Evolutionary conservation across 495 filamentous ascomycete species (phyloP), one percentile per base, ranked within the genome.

Genomic region (Xylaria castorea): DNA sequence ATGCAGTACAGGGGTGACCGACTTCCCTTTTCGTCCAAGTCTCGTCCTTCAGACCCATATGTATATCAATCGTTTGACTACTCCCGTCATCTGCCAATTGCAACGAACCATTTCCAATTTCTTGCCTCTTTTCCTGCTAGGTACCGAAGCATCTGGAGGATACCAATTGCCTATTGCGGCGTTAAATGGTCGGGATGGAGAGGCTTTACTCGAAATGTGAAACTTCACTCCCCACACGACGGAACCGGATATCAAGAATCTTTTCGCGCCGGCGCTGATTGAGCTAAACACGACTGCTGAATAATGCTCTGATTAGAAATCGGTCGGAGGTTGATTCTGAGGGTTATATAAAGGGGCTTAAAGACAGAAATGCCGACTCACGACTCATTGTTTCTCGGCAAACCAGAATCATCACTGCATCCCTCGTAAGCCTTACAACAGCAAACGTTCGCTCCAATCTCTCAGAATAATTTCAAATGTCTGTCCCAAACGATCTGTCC

Each of bases 401-500:
- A 63, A 63, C 55, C 40, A 22, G 36, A 70, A 46, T 70, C 57
- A 48, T 61, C 40, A 63, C 58, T 64, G 6, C 42, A 55, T 55
- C 63, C 69, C 44, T 42, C 58, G n/a, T 22, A 36, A 71, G 69
- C 69, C 20, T 42, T 42, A 71, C 44, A 64, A 55, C 30, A 71
- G 44, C 32, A 71, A 71, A 64, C 58, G 8, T 64, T 42, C 57
- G 30, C 58, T 40, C 44, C 68, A 46, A 46, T 18, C 30, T 38
- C 22, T 63, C 50, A 22, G 58, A 38, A 38, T 38, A 38, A 38
- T 22, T 61, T 12, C 16, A 61, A 38, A 71, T 65, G 48, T 44
- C 58, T 38, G 18, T 40, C 58, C 5, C 58, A 61, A 61, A 61
- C 58, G 64, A 67, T 22, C 77, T 81, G 14, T 85, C 82, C 9